Evolutionary conservation across 768 basidiomycete species (phyloP).

Genomic region (Tricholoma hemisulphureum): DNA sequence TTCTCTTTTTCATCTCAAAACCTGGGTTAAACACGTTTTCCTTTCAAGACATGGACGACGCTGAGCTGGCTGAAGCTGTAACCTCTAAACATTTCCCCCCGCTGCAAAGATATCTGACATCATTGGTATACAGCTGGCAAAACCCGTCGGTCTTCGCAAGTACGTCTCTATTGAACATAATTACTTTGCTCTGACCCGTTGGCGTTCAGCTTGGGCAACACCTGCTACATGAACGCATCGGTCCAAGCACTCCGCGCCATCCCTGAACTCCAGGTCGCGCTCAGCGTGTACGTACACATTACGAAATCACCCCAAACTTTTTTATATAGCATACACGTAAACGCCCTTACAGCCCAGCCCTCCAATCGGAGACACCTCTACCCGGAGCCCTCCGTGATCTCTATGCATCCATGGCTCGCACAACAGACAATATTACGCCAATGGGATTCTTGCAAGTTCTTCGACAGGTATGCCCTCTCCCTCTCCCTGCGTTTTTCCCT

Average conservation of each 20-base stretch:
- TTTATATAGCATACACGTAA: neutral
- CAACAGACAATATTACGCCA: conserved; percentile 76
- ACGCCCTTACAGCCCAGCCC: conserved; percentile 27
- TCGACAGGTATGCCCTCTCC: conserved; percentile 42
- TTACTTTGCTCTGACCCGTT: neutral
- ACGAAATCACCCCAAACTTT: neutral
- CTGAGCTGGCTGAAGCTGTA: conserved; percentile 77
- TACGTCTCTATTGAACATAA: conserved; percentile 26
- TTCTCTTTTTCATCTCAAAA: neutral
- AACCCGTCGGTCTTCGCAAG: conserved; percentile 84
- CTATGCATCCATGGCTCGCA: conserved; percentile 69
- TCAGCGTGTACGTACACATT: conserved; percentile 48
- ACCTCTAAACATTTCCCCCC: conserved; percentile 21
- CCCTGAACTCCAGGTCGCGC: conserved; percentile 79
- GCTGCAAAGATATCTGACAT: conserved; percentile 3
- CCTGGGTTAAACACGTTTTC: neutral
- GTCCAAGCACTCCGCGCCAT: conserved; percentile 92
- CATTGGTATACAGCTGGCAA: conserved; percentile 52
- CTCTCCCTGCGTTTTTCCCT: neutral
- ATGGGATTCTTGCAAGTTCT: conserved; percentile 64
- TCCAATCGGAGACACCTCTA: conserved; percentile 41
- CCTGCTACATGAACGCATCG: conserved; percentile 97
- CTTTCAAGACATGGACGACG: conserved; percentile 84
- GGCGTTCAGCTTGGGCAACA: conserved; percentile 84
- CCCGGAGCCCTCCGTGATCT: conserved; percentile 63